phyloP scores from a whole-genome alignment of 2,329 filamentous ascomycete genomes.

The Monosporascus sp. region DNA sequence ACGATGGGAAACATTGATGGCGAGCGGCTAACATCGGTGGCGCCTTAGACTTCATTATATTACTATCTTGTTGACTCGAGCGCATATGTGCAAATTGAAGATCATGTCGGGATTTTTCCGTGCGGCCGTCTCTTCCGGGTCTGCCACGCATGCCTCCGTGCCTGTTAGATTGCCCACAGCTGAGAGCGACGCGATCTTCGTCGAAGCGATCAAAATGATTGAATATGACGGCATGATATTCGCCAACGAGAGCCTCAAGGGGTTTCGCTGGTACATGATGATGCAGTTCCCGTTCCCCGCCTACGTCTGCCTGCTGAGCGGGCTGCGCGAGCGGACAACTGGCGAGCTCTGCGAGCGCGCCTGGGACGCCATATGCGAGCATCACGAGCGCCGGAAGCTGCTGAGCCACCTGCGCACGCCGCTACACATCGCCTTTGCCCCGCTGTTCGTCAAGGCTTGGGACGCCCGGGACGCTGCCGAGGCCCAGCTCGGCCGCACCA shows the following conservation, averaged over 20 bases:
- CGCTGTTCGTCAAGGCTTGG: conserved; percentile 60
- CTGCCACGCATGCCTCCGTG: conserved; percentile 13
- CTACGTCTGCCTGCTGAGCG: conserved; percentile 55
- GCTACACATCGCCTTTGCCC: conserved; percentile 53
- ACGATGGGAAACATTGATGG: neutral
- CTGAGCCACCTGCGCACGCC: conserved; percentile 47
- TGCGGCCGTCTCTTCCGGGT: conserved; percentile 30
- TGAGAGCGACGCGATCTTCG: conserved; percentile 49
- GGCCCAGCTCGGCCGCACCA: conserved; percentile 36
- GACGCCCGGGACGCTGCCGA: conserved; percentile 48
- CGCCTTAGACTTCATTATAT: conserved; percentile 46
- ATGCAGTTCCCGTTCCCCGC: conserved; percentile 58
- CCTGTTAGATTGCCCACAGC: conserved; percentile 33
- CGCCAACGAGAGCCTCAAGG: conserved; percentile 42
- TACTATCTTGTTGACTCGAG: conserved; percentile 52
- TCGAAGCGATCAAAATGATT: conserved; percentile 52
- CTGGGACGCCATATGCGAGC: conserved; percentile 52
- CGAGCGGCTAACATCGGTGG: neutral
- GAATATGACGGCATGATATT: conserved; percentile 56
- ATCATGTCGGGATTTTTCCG: conserved; percentile 50
- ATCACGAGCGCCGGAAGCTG: conserved; percentile 48
- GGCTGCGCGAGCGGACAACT: conserved; percentile 46
- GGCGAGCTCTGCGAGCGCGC: conserved; percentile 55
- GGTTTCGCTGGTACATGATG: conserved; percentile 55
- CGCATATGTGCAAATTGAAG: conserved; percentile 52